phyloP scores from a whole-genome alignment of 331 rosid genomes.

The Stylosanthes scabra region DNA sequence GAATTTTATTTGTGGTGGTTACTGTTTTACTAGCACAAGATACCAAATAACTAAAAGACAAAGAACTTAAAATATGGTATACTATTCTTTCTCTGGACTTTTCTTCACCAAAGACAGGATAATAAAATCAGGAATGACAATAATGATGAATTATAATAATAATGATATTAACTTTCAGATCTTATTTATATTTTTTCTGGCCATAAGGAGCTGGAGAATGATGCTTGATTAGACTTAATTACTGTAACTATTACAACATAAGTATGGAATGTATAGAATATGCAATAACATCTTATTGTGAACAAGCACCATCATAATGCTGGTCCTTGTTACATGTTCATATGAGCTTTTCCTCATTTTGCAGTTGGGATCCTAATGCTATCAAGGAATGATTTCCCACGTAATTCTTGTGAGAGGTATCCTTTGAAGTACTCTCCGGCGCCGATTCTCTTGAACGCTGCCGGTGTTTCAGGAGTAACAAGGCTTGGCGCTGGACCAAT shows the following conservation, averaged over 20 bases:
- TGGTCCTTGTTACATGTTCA: too few species aligned
- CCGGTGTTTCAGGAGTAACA: constrained; percentile 25
- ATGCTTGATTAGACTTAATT: too few species aligned
- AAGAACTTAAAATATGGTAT: too few species aligned
- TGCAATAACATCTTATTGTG: neutral
- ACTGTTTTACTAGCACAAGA: too few species aligned
- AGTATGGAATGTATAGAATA: neutral
- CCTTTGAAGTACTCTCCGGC: constrained; percentile 32
- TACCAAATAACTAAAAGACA: too few species aligned
- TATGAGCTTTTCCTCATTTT: constrained; percentile 8
- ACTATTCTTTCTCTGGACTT: too few species aligned
- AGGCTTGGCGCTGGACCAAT: constrained; percentile 47
- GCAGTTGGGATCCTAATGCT: constrained; percentile 28
- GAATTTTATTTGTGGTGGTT: too few species aligned
- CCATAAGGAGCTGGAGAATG: neutral
- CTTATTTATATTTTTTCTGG: neutral
- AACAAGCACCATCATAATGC: too few species aligned
- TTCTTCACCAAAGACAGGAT: too few species aligned
- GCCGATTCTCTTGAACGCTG: constrained; percentile 38
- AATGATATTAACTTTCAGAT: neutral
- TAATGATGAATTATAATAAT: neutral
- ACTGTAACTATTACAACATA: neutral
- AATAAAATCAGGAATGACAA: too few species aligned
- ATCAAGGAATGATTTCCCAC: constrained; percentile 40
- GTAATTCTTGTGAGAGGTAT: constrained; percentile 25